These are phyloP conservation scores for Candida ovalis DNA, from an alignment of 805 yeast species.

Conservation along the genomic window DNA sequence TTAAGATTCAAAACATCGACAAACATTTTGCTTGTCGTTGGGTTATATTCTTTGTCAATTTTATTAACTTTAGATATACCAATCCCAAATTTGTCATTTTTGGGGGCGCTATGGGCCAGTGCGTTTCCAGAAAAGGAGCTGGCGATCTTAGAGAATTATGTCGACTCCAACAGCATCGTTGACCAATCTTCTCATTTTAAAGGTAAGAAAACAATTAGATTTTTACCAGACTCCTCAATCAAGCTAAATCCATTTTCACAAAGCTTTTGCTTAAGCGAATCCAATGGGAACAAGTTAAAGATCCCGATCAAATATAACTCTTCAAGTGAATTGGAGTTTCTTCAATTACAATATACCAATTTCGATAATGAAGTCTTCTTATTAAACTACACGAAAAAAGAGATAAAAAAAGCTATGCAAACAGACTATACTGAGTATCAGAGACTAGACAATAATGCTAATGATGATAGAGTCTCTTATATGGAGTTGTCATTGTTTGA, in stretches of 20 bases:
- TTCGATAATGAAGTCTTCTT: slow-evolving; percentile 46
- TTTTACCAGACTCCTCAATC: slow-evolving; percentile 89
- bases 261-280: slow-evolving; percentile 54
- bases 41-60: slow-evolving; percentile 48
- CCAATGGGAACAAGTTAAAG: slow-evolving; percentile 30
- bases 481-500: slow-evolving; percentile 59
- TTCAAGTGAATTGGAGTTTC: slow-evolving; percentile 61
- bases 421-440: slow-evolving; percentile 24
- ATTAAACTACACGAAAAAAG: slow-evolving; percentile 54
- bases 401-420: slow-evolving; percentile 39
- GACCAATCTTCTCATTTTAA: slow-evolving; percentile 65
- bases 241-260: slow-evolving; percentile 70
- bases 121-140: slow-evolving; percentile 30
- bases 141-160: slow-evolving; percentile 30
- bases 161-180: slow-evolving; percentile 33
- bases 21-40: slow-evolving; percentile 45
- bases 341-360: slow-evolving; percentile 62
- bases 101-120: slow-evolving; percentile 14
- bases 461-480: slow-evolving; percentile 46
- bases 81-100: slow-evolving; percentile 38
- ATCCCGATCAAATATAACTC: slow-evolving; percentile 82
- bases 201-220: slow-evolving; percentile 83
- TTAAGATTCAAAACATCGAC: slow-evolving; percentile 58
- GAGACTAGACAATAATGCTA: slow-evolving; percentile 15
- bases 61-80: slow-evolving; percentile 49